Conservation (phyloP, 2,329 filamentous ascomycete species). For the Myrmaecium sp. region DNA sequence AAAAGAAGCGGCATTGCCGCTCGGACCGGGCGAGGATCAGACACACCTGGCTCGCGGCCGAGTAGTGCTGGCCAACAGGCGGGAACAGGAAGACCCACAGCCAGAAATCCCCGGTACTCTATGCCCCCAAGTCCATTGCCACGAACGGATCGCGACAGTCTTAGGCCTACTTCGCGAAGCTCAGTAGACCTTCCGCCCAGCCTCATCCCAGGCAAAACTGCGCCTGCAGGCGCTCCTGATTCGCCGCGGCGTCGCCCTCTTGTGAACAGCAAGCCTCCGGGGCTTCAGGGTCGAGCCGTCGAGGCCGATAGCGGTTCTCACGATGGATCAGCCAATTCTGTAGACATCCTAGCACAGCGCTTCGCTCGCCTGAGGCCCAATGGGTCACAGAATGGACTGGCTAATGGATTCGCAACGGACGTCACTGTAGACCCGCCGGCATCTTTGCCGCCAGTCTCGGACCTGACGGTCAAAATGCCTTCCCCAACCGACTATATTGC, state of each 20-base stretch:
- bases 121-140: constrained; percentile 7
- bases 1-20: constrained; percentile 42
- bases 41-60: no score
- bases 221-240: constrained; percentile 9
- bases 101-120: constrained; percentile 4
- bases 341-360: constrained; percentile 19
- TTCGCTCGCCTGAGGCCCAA: constrained; percentile 19
- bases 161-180: constrained; percentile 8
- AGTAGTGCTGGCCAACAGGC: no score
- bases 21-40: no score
- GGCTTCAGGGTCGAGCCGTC: constrained; percentile 45
- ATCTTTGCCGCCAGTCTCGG: no score
- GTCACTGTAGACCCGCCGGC: constrained; percentile 5
- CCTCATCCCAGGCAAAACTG: constrained; percentile 8
- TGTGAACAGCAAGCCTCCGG: constrained; percentile 51
- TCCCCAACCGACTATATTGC: constrained; percentile 20
- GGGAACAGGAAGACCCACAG: no score
- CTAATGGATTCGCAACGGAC: constrained; percentile 7
- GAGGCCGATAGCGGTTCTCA: constrained; percentile 15
- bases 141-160: constrained; percentile 7
- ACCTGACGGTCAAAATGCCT: constrained; percentile 23
- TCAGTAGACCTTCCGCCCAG: constrained; percentile 11
- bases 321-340: constrained; percentile 8
- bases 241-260: constrained; percentile 16
- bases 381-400: background rate